Conservation (phyloP, 176 grass and related monocot genomes). For the Elaeis guineensis region DNA sequence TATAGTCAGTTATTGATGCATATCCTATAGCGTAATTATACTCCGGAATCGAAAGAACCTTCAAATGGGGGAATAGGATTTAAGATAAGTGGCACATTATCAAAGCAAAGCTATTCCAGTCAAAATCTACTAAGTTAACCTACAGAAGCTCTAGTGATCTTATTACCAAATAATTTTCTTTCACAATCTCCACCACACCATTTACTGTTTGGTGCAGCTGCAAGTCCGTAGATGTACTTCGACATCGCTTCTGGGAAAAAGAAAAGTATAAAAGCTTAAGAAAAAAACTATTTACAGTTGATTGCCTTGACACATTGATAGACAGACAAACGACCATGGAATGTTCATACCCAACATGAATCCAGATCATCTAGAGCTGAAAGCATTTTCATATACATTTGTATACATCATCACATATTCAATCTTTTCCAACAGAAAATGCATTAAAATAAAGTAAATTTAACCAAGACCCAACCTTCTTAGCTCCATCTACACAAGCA, state of each 20-base stretch:
- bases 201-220: constrained; percentile 70
- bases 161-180: constrained; percentile 69
- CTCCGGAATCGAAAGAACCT: constrained; percentile 87
- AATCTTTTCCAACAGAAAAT: neutral
- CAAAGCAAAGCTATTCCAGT: too few species aligned
- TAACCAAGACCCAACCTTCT: constrained; percentile 46
- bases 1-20: constrained; percentile 72
- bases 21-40: constrained; percentile 80
- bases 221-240: constrained; percentile 43
- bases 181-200: constrained; percentile 79
- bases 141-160: constrained; percentile 9
- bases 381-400: neutral
- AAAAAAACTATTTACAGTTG: too few species aligned
- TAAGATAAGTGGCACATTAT: too few species aligned
- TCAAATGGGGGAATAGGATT: too few species aligned
- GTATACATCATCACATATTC: neutral
- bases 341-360: too few species aligned
- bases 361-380: neutral
- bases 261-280: constrained; percentile 18
- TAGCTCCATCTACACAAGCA: constrained; percentile 31
- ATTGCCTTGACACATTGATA: too few species aligned
- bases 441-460: neutral
- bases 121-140: neutral
- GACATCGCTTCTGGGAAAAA: constrained; percentile 58
- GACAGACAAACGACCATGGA: too few species aligned